These are phyloP conservation scores for Candida schatavii DNA, from an alignment of 805 yeast species.

Conservation along the genomic window DNA sequence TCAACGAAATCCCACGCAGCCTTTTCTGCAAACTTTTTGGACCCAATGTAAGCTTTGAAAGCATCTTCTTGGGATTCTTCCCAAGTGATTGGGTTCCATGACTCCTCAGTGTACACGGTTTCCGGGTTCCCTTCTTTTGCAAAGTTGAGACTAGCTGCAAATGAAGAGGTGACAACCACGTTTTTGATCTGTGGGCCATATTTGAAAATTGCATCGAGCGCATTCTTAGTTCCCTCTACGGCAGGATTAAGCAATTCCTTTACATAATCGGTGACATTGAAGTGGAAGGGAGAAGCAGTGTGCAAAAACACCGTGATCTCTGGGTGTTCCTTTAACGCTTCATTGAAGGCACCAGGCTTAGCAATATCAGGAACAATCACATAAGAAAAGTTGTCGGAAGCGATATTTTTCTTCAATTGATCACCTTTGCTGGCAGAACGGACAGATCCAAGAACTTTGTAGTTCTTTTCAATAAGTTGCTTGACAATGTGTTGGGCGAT, in stretches of 20 bases:
- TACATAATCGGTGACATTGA: constrained; percentile 42
- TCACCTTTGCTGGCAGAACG: constrained; percentile 44
- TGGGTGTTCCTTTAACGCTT: constrained; percentile 42
- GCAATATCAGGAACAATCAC: constrained; percentile 50
- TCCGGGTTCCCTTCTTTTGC: constrained; percentile 11
- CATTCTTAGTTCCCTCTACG: constrained; percentile 49
- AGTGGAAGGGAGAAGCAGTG: constrained; percentile 58
- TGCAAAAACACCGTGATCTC: constrained; percentile 56
- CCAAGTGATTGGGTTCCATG: constrained; percentile 56
- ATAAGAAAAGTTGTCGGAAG: constrained; percentile 29
- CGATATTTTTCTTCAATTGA: constrained; percentile 24
- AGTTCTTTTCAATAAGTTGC: constrained; percentile 30
- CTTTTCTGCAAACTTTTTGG: constrained; percentile 62
- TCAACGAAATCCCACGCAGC: constrained; percentile 57
- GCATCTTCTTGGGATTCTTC: constrained; percentile 43
- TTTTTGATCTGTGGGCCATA: constrained; percentile 27
- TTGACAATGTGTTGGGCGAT: constrained; percentile 47
- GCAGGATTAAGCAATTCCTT: constrained; percentile 57
- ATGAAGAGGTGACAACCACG: constrained; percentile 1
- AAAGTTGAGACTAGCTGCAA: constrained; percentile 12
- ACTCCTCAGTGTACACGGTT: constrained; percentile 39
- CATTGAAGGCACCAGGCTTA: constrained; percentile 42
- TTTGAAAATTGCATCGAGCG: constrained; percentile 45
- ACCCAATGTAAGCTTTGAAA: constrained; percentile 49
- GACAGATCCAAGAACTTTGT: constrained; percentile 47